Base-by-base conservation (phyloP, 495 filamentous ascomycete genomes). In the Podospora tetraspora region DNA sequence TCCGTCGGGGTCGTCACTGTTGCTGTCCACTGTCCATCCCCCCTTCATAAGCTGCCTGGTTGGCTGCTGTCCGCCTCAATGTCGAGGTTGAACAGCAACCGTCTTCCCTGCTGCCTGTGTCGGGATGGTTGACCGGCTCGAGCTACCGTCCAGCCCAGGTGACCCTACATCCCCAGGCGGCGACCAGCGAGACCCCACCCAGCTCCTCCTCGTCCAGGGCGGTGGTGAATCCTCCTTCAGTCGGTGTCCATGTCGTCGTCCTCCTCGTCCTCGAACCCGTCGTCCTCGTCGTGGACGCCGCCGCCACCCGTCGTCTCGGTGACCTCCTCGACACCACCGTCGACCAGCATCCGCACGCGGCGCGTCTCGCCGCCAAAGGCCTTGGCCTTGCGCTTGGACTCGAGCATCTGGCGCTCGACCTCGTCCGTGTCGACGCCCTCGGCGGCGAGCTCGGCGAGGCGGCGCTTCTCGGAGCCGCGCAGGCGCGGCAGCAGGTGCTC, bases 401-500 rank as follows among this genome's bases (percentile, higher is more conserved):
- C 74, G 58, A 79, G 75, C 69, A 71, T 70, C 69, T 77, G 74
- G 66, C 76, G 66, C 68, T 84, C 80, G 43, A 82, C 73, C 78
- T 91, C 87, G 80, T 87, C 87, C 74, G 79, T 80, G 68, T 80
- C 72, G 76, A 81, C 79, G 63, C 81, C 72, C 69, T 84, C 81
- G 70, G 83, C 80, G 61, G 79, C 81, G 71, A 83, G 79, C 76
- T 85, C 83, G 69, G 79, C 79, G 65, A 84, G 75, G 62, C 79
- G 67, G 68, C 78, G 75, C 79, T 83, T 84, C 78, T 87, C 81
- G 70, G 80, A 84, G 69, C 83, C 86, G 75, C 87, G 81, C 70
- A 87, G 79, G 68, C 82, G 79, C 61, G 90, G 90, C 69, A 94
- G 79, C 76, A 99, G 84, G 81, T 98, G 96, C 83, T 92, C 90